Percentiles rank a stretch among this genome's conserved stretches.
These are phyloP conservation scores for Vaccinium macrocarpon DNA, from an alignment of 148 eudicot species.

Conservation along the genomic window DNA sequence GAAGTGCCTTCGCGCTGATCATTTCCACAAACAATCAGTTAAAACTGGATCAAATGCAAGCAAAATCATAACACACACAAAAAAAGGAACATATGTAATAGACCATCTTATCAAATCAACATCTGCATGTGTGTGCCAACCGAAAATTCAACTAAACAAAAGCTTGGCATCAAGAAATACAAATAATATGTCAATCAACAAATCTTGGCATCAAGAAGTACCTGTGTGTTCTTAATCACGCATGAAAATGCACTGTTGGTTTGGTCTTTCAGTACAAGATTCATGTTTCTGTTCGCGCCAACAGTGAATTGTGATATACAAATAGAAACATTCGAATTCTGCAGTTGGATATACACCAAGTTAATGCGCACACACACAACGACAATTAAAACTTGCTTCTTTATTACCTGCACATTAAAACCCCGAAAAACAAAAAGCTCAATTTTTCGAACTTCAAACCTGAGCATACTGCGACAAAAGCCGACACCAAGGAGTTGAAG, in stretches of 20 bases:
- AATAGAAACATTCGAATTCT: constrained; percentile 56
- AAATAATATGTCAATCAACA: not conserved
- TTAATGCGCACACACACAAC: not conserved
- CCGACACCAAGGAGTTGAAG: constrained; percentile 72
- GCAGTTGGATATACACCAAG: constrained; percentile 28
- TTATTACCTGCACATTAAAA: not conserved
- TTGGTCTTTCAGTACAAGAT: constrained; percentile 55
- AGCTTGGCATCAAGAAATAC: not conserved
- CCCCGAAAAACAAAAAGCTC: not conserved
- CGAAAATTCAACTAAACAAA: not conserved
- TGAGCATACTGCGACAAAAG: constrained; percentile 66
- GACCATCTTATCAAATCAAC: not conserved
- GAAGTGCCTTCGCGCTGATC: constrained; percentile 62
- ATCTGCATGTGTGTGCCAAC: too few relatives aligned
- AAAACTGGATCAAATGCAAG: constrained; percentile 34
- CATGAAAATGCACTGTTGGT: constrained; percentile 51
- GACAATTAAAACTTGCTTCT: not conserved
- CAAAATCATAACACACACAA: not conserved
- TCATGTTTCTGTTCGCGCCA: constrained; percentile 60
- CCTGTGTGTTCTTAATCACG: constrained; percentile 63
- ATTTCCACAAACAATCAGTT: constrained; percentile 46
- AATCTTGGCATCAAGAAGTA: constrained; percentile 21
- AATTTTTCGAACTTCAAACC: constrained; percentile 30
- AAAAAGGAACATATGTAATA: not conserved
- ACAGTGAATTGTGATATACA: constrained; percentile 44